phyloP scores from a whole-genome alignment of 257 asterid species.

The Nicotiana tabacum region DNA sequence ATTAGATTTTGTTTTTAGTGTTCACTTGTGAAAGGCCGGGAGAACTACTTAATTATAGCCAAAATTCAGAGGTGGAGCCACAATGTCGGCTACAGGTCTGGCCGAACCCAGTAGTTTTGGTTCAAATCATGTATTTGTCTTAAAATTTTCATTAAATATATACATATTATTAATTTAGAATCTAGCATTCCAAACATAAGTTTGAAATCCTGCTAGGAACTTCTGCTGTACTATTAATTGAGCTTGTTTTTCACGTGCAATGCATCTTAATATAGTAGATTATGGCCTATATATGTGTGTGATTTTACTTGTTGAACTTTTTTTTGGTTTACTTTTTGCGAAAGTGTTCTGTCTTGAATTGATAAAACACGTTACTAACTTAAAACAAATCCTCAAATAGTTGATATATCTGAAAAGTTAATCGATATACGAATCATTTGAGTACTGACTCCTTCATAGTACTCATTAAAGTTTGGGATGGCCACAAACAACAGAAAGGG shows the following conservation, averaged over 20 bases:
- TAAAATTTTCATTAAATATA: no score
- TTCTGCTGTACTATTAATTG: neutral
- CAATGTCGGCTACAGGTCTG: no score
- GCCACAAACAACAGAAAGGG: neutral
- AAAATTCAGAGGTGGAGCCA: neutral
- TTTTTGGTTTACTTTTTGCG: neutral
- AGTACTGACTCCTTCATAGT: neutral
- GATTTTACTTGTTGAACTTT: neutral
- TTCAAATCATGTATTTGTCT: no score
- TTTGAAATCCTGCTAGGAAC: no score
- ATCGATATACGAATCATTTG: neutral
- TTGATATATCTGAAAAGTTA: neutral
- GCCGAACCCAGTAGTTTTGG: no score
- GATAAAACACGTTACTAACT: neutral
- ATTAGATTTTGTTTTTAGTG: neutral
- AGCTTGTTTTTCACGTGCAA: neutral
- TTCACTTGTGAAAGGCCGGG: neutral
- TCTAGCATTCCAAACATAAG: fast-evolving
- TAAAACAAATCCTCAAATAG: neutral
- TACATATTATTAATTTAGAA: no score
- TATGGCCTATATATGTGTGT: neutral
- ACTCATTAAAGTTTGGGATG: neutral
- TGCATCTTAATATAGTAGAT: neutral
- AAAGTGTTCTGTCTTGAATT: neutral
- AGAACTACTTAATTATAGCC: neutral